phyloP scores from a whole-genome alignment of 2,329 filamentous ascomycete species.

The Didymellaceae sp. region DNA sequence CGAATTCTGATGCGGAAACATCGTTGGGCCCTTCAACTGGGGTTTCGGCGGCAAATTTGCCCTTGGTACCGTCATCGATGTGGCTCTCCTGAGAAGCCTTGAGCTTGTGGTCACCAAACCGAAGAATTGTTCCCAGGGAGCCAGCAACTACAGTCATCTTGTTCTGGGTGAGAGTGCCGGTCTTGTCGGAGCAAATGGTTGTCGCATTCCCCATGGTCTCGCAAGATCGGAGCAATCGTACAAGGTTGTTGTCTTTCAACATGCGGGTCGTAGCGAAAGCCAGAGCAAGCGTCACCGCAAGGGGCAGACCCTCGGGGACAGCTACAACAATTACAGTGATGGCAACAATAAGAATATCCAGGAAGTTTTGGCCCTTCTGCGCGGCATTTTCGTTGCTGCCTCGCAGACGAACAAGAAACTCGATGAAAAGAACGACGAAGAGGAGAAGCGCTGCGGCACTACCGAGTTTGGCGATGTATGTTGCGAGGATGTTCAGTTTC shows the following conservation, averaged over 20 bases:
- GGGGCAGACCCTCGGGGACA: constrained; percentile 69
- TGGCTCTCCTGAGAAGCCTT: constrained; percentile 27
- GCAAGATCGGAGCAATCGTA: constrained; percentile 71
- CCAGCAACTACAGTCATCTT: constrained; percentile 72
- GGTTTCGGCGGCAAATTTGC: constrained; percentile 39
- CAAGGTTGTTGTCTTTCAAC: constrained; percentile 73
- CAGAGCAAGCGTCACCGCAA: constrained; percentile 72
- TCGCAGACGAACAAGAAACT: constrained; percentile 76
- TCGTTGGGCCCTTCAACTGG: constrained; percentile 53
- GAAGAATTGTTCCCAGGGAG: constrained; percentile 65
- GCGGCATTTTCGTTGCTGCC: constrained; percentile 63
- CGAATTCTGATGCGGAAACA: constrained; percentile 62
- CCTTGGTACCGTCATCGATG: constrained; percentile 40
- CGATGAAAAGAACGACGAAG: constrained; percentile 85
- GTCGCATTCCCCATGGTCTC: constrained; percentile 76
- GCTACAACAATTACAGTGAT: constrained; percentile 74
- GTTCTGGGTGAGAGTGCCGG: constrained; percentile 52
- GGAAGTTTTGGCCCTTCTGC: constrained; percentile 75
- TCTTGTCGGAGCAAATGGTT: constrained; percentile 75
- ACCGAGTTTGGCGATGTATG: constrained; percentile 79
- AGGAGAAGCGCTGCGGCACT: constrained; percentile 79
- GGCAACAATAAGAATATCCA: constrained; percentile 68
- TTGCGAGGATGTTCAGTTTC: constrained; percentile 77
- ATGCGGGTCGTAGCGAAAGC: constrained; percentile 72
- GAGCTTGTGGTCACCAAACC: constrained; percentile 58